Base-by-base conservation (phyloP, 345 rosid genomes). In the Laguncularia racemosa region DNA sequence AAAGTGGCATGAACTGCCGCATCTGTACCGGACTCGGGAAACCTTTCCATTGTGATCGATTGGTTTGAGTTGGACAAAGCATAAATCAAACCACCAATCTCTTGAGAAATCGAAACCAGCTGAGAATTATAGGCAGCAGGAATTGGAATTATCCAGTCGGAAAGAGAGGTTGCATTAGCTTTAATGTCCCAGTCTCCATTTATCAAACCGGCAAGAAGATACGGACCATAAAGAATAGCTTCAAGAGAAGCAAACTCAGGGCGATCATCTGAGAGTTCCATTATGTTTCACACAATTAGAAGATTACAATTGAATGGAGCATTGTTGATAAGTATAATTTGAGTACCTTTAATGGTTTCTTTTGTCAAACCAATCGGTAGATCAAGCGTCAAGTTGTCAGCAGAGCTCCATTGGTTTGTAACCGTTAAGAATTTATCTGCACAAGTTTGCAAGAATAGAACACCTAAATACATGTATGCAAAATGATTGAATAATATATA, bases 151-250 rank as follows among this genome's bases (percentile, higher is more conserved):
- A 87, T 81, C 89, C 85, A 87, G 44, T 81, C 81, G 0, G 76
- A 65, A 64, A 64, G 65, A 16, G 74, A 72, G 40, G 21, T 62
- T 17, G 86, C 68, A 12, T 63, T 72, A 44, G 88, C 56, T 63
- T 72, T 75, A 59, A 83, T 56, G 68, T 84, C 78, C 96, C 93
- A 86, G 33, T 89, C 89, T 38, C 81, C 86, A 46, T 59, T 73
- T 2, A 81, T 82, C 59, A 68, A 76, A 26, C 96, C 96, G 1
- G 84, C 86, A 62, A 92, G 89, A 48, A 89, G 78, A 71, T 85
- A 83, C 8, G 95, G 97, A 5, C 99, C 99, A 64, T 80, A 93
- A 6, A 93, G 89, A 67, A 93, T 85, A 16, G 97, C 97, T 43
- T 76, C 81, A 53, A 93, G 20, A 15, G 97, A 86, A 61, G 85